Percentiles rank a stretch among this genome's conserved stretches.
phyloP scores from a whole-genome alignment of 129 eudicot species.

The Gnaphalium uliginosum region DNA sequence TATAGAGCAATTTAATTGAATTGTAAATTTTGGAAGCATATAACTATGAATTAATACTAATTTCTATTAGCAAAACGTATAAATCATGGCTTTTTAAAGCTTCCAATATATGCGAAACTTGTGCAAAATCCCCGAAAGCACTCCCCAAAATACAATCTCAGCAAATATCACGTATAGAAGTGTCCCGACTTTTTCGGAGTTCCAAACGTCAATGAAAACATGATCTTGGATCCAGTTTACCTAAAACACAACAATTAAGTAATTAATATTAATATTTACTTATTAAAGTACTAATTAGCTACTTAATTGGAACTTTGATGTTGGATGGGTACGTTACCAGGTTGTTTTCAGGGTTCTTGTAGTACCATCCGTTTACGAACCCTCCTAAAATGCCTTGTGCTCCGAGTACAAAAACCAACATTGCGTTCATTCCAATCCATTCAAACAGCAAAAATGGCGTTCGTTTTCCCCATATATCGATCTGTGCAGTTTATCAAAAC shows the following conservation, averaged over 20 bases:
- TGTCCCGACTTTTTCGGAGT: slow-evolving; percentile 66
- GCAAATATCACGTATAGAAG: slow-evolving; percentile 76
- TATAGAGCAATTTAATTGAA: no score
- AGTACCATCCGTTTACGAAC: slow-evolving; percentile 85
- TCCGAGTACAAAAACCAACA: slow-evolving; percentile 78
- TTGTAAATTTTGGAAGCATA: neutral
- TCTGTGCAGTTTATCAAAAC: slow-evolving; percentile 41
- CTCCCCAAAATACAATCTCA: slow-evolving; percentile 76
- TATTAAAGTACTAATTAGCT: neutral
- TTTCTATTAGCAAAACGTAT: neutral
- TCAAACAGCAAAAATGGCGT: slow-evolving; percentile 71
- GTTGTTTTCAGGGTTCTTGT: slow-evolving; percentile 48
- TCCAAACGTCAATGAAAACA: slow-evolving; percentile 64
- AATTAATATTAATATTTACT: no score
- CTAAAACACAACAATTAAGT: slow-evolving; percentile 33
- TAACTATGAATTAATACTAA: neutral
- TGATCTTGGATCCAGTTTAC: slow-evolving; percentile 77
- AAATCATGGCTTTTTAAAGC: slow-evolving; percentile 36
- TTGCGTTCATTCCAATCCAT: slow-evolving; percentile 93
- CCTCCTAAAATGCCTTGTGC: slow-evolving; percentile 85
- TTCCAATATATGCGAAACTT: slow-evolving; percentile 79
- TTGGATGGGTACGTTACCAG: slow-evolving; percentile 46
- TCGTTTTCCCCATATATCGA: slow-evolving; percentile 73
- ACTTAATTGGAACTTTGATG: no score
- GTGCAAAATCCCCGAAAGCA: slow-evolving; percentile 74